A percentile compares a stretch with the other conserved stretches of the same genome.
Evolutionary conservation across 495 filamentous ascomycete genomes (phyloP).

Genomic region (Aspergillus conjunctus): DNA sequence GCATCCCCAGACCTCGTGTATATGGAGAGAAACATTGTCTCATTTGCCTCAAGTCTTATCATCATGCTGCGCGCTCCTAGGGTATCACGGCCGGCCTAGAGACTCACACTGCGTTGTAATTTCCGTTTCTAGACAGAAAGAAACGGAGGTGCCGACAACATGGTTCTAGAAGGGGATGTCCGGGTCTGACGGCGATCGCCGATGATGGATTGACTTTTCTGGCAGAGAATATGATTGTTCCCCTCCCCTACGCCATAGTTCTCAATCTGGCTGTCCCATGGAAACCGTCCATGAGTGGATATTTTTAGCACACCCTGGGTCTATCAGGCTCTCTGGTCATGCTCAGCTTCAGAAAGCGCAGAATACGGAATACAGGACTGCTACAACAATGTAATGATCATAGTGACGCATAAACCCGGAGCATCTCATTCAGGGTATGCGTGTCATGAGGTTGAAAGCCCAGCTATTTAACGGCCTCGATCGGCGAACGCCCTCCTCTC

Average conservation of each 20-base stretch:
- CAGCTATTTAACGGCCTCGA: no score
- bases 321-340: background rate
- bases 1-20: background rate
- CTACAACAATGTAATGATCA: background rate
- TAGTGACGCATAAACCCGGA: background rate
- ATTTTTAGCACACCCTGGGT: background rate
- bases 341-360: background rate
- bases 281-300: background rate
- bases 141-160: background rate
- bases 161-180: no score
- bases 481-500: no score
- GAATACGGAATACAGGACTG: background rate
- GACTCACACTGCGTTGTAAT: background rate
- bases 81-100: background rate
- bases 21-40: background rate
- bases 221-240: background rate
- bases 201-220: no score
- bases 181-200: no score
- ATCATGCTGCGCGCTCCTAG: background rate
- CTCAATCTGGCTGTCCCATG: background rate
- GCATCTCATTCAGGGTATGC: background rate
- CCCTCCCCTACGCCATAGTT: background rate
- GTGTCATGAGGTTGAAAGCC: background rate
- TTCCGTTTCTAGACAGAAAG: background rate
- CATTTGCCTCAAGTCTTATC: constrained; percentile 1